Evolutionary conservation across 2,329 filamentous ascomycete genomes (phyloP).

Genomic region (Phyllachora maydis): DNA sequence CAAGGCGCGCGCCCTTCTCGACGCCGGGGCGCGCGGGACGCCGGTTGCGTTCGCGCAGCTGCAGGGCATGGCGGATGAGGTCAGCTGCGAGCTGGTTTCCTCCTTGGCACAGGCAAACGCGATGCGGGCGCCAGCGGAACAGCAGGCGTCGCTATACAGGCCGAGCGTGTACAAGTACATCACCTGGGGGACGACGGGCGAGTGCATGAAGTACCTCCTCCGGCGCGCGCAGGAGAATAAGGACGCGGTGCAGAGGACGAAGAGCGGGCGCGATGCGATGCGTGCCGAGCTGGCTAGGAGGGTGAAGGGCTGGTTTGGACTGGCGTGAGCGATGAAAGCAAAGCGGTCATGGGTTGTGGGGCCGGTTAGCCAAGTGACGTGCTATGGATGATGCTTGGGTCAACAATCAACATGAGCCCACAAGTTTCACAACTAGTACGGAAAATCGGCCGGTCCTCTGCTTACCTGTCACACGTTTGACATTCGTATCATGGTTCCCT

Average conservation of each 20-base stretch:
- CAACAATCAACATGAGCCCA: too few relatives aligned
- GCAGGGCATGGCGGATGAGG: slow-evolving; percentile 90
- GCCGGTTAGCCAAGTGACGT: too few relatives aligned
- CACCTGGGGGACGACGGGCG: slow-evolving; percentile 48
- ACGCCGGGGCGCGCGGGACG: slow-evolving; percentile 16
- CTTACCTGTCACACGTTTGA: too few relatives aligned
- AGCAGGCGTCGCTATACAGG: slow-evolving; percentile 2
- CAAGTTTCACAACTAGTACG: too few relatives aligned
- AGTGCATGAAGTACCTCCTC: slow-evolving; percentile 74
- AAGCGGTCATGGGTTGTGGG: too few relatives aligned
- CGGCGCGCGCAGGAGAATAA: slow-evolving; percentile 55
- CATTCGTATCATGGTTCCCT: too few relatives aligned
- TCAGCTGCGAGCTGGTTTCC: slow-evolving; percentile 42
- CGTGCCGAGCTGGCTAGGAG: slow-evolving; percentile 38
- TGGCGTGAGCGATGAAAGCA: too few relatives aligned
- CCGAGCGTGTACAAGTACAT: slow-evolving; percentile 40
- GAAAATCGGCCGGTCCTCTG: too few relatives aligned
- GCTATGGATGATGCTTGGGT: too few relatives aligned
- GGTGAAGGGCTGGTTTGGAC: slow-evolving; percentile 18
- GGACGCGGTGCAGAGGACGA: slow-evolving; percentile 45
- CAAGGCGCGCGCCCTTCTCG: slow-evolving; percentile 28
- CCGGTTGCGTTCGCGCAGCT: slow-evolving; percentile 54
- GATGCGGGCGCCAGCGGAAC: slow-evolving; percentile 1
- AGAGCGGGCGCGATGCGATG: slow-evolving; percentile 40
- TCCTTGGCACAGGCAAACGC: not conserved